phyloP scores from a whole-genome alignment of 306 rosid species.

The Delonix regia region DNA sequence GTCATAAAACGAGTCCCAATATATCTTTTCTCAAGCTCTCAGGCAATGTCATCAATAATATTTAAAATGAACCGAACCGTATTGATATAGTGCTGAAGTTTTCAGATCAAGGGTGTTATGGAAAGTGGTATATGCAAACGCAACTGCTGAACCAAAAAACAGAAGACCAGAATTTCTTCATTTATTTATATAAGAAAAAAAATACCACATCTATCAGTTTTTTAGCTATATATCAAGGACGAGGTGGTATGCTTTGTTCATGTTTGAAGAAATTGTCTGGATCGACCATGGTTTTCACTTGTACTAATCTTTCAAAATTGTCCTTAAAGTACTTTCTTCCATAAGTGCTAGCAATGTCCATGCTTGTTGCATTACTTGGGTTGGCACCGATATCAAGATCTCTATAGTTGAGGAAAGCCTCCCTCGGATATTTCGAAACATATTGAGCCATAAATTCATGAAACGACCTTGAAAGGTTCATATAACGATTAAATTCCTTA shows the following conservation, averaged over 20 bases:
- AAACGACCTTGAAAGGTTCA: conserved; percentile 20
- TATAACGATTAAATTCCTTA: not conserved
- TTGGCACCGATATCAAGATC: conserved; percentile 45
- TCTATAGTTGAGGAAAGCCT: conserved; percentile 37
- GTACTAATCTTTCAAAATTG: conserved; percentile 32
- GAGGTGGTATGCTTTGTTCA: conserved; percentile 45
- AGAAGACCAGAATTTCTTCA: not conserved
- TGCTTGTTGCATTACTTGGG: conserved; percentile 7
- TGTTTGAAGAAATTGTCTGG: conserved; percentile 34
- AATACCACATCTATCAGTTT: not conserved
- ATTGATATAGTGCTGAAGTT: no score
- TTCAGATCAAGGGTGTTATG: no score
- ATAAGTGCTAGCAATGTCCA: not conserved
- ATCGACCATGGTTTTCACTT: conserved; percentile 28
- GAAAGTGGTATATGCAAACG: not conserved
- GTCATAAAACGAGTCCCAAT: no score
- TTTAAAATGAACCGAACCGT: no score
- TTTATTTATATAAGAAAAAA: not conserved
- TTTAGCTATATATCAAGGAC: not conserved
- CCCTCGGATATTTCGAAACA: conserved; percentile 40
- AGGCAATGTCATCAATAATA: no score
- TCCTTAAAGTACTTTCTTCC: conserved; percentile 31
- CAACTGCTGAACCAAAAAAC: not conserved
- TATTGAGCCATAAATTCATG: conserved; percentile 15
- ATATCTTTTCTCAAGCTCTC: no score